Percentiles rank a stretch among this genome's conserved stretches.
Evolutionary conservation across 108 stramenopile species (phyloP).

Genomic region (Epithemia pelagica): DNA sequence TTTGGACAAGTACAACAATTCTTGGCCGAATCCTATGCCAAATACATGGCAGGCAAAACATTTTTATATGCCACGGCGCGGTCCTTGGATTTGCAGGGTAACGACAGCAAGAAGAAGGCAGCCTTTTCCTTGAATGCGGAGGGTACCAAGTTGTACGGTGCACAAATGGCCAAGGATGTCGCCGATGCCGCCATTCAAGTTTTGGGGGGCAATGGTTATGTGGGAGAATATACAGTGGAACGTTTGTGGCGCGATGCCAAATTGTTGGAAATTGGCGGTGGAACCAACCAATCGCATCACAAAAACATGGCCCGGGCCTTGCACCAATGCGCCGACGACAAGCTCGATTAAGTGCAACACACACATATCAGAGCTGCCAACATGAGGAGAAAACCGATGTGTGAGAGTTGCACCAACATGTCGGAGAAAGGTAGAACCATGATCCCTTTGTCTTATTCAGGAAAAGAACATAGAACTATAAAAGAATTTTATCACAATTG

Average conservation of each 20-base stretch:
- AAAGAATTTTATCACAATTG: too few species aligned
- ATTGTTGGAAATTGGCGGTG: conserved; percentile 98
- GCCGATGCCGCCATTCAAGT: conserved; percentile 98
- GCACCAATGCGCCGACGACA: conserved; percentile 19
- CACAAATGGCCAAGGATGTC: conserved; percentile 92
- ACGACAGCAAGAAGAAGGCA: conserved; percentile 17
- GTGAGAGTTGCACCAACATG: too few species aligned
- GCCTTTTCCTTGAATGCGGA: conserved; percentile 93
- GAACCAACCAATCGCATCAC: conserved; percentile 97
- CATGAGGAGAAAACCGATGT: background rate
- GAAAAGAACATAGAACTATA: too few species aligned
- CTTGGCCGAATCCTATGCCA: conserved; percentile 93
- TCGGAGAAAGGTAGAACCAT: too few species aligned
- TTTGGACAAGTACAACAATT: conserved; percentile 96
- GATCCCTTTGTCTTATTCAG: too few species aligned
- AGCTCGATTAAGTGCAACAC: background rate
- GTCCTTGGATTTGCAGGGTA: conserved; percentile 59
- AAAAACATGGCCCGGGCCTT: conserved; percentile 94
- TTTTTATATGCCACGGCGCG: conserved; percentile 90
- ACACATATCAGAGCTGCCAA: background rate
- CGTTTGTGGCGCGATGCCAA: conserved; percentile 97
- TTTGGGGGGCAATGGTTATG: conserved; percentile 97
- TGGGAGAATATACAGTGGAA: conserved; percentile 97
- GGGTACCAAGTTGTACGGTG: conserved; percentile 96
- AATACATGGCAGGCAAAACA: conserved; percentile 92